A percentile compares a stretch with the other conserved stretches of the same genome.
Evolutionary conservation across 2,329 filamentous ascomycete species (phyloP).

Genomic region (Trichoderma atroviride): DNA sequence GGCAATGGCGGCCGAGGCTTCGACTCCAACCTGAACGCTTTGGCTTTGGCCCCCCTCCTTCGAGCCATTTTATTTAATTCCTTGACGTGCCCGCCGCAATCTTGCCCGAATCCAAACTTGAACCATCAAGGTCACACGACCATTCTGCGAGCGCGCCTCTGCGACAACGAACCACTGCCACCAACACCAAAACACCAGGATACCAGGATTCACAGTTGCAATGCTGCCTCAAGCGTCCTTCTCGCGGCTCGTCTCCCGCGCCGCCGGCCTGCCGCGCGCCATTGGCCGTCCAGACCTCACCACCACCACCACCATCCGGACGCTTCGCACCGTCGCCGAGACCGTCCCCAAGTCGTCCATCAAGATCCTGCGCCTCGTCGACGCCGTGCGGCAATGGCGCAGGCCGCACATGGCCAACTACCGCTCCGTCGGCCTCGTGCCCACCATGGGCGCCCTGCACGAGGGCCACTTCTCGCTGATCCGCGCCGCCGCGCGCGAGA

Average conservation of each 20-base stretch:
- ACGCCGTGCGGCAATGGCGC: slow-evolving; percentile 70
- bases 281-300: slow-evolving; percentile 18
- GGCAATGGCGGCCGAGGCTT: slow-evolving; percentile 37
- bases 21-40: slow-evolving; percentile 27
- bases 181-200: neutral
- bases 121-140: neutral
- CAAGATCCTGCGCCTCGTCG: slow-evolving; percentile 74
- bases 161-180: neutral
- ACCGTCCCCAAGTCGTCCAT: slow-evolving; percentile 62
- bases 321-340: slow-evolving; percentile 39
- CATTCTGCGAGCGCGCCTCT: neutral
- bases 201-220: neutral
- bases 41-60: neutral
- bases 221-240: slow-evolving; percentile 18
- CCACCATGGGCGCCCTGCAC: slow-evolving; percentile 98
- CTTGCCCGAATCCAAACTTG: neutral
- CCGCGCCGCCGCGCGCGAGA: slow-evolving; percentile 79
- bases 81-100: neutral
- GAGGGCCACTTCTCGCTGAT: slow-evolving; percentile 85
- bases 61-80: slow-evolving; percentile 4
- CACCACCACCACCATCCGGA: slow-evolving; percentile 27
- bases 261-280: slow-evolving; percentile 13
- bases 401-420: slow-evolving; percentile 65
- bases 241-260: slow-evolving; percentile 20
- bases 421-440: slow-evolving; percentile 81